Evolutionary conservation across 208 protist species (phyloP).

Genomic region (Naegleria gruberi): DNA sequence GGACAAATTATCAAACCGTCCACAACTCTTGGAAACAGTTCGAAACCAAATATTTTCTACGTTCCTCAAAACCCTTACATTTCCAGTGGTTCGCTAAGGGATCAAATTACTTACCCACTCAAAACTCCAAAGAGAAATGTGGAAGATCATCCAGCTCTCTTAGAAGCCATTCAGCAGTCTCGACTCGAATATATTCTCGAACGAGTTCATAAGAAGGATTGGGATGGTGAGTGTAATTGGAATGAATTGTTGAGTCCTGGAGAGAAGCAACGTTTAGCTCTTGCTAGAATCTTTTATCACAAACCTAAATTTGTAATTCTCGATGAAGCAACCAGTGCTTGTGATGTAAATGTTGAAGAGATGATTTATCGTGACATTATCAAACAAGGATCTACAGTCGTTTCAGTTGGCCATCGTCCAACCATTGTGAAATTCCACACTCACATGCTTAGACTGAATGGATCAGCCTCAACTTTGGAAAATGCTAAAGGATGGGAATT

Average conservation of each 20-base stretch:
- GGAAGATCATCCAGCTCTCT: not conserved
- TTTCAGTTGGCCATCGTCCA: constrained; percentile 30
- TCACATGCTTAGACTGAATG: constrained; percentile 61
- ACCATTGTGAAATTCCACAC: constrained; percentile 26
- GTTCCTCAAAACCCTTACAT: constrained; percentile 27
- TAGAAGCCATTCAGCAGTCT: not conserved
- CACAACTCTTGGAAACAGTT: not conserved
- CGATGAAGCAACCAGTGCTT: constrained; percentile 47
- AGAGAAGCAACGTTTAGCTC: constrained; percentile 33
- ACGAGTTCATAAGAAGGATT: not conserved
- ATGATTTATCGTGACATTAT: constrained; percentile 43
- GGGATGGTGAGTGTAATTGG: constrained; percentile 1
- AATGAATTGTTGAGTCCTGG: not conserved
- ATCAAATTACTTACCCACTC: constrained; percentile 43
- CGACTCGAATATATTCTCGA: not conserved
- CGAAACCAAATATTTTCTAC: not conserved
- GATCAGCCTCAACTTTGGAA: no score
- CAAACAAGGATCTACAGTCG: constrained; percentile 42
- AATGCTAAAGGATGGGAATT: constrained; percentile 27
- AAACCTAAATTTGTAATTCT: constrained; percentile 45
- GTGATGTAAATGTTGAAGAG: constrained; percentile 46
- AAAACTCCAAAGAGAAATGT: not conserved
- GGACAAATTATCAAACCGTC: constrained; percentile 25
- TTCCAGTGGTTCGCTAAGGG: constrained; percentile 37
- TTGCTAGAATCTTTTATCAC: constrained; percentile 47